A percentile compares a stretch with the other conserved stretches of the same genome.
Evolutionary conservation across 768 basidiomycete genomes (phyloP).

Genomic region (Leccinum aurantiacum): DNA sequence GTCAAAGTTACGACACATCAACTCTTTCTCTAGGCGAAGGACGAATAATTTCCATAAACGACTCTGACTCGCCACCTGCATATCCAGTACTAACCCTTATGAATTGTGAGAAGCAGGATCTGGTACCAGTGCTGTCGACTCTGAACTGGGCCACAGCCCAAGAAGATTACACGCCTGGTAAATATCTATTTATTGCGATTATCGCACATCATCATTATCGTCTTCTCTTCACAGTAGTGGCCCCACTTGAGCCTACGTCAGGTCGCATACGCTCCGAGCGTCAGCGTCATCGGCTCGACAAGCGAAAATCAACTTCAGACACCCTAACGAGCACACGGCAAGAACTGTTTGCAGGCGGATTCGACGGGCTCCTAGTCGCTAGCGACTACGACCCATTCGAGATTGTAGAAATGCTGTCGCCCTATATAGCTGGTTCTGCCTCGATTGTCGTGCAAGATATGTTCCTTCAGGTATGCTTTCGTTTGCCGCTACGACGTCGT

Average conservation of each 20-base stretch:
- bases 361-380: slow-evolving; percentile 86
- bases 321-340: slow-evolving; percentile 62
- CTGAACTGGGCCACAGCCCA: slow-evolving; percentile 93
- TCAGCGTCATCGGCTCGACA: slow-evolving; percentile 68
- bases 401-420: slow-evolving; percentile 68
- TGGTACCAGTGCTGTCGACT: slow-evolving; percentile 56
- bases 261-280: slow-evolving; percentile 69
- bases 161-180: slow-evolving; percentile 70
- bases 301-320: slow-evolving; percentile 72
- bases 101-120: slow-evolving; percentile 70
- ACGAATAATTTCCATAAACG: slow-evolving; percentile 78
- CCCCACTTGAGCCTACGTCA: slow-evolving; percentile 56
- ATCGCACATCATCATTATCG: slow-evolving; percentile 2
- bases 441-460: slow-evolving; percentile 87
- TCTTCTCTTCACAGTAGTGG: slow-evolving; percentile 43
- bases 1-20: not conserved
- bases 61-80: slow-evolving; percentile 89
- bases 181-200: slow-evolving; percentile 13
- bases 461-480: slow-evolving; percentile 58
- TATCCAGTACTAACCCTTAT: slow-evolving; percentile 81
- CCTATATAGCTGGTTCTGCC: slow-evolving; percentile 82
- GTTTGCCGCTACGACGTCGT: slow-evolving; percentile 1
- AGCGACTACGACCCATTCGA: slow-evolving; percentile 85
- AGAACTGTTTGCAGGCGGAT: slow-evolving; percentile 84
- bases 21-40: slow-evolving; percentile 60